A percentile compares a stretch with the other conserved stretches of the same genome.
Conservation (phyloP, 73 alveolate species). For the Effrenium voratum region DNA sequence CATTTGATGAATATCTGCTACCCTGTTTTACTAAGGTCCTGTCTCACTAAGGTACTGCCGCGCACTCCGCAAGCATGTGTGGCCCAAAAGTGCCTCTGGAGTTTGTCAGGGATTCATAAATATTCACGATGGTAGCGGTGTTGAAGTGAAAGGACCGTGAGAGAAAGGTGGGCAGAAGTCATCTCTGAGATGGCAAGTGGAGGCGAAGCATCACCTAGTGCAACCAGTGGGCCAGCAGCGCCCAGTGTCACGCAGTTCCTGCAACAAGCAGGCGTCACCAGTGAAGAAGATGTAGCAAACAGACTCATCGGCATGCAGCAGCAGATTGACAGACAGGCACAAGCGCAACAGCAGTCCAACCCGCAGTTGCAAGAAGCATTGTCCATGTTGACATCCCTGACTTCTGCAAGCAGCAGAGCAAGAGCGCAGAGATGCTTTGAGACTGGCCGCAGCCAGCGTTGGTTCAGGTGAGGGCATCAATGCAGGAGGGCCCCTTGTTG, state of each 20-base stretch:
- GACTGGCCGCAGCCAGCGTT: not conserved
- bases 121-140: constrained; percentile 5
- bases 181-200: not conserved
- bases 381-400: not conserved
- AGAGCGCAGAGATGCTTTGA: not conserved
- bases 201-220: not conserved
- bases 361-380: not conserved
- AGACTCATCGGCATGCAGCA: not conserved
- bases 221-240: not conserved
- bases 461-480: not conserved
- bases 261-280: not conserved
- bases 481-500: constrained; percentile 19
- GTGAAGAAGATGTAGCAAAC: not conserved
- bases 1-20: too few species aligned
- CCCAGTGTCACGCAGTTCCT: not conserved
- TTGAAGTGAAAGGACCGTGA: not conserved
- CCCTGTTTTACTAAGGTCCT: too few species aligned
- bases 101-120: too few species aligned
- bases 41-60: too few species aligned
- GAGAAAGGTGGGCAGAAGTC: not conserved
- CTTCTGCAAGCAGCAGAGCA: not conserved
- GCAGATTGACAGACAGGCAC: constrained; percentile 8
- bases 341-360: not conserved
- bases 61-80: too few species aligned
- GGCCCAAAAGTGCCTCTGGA: too few species aligned